Evolutionary conservation across 2,329 filamentous ascomycete genomes (phyloP).

Genomic region (Phyllosticta citrichinensis): DNA sequence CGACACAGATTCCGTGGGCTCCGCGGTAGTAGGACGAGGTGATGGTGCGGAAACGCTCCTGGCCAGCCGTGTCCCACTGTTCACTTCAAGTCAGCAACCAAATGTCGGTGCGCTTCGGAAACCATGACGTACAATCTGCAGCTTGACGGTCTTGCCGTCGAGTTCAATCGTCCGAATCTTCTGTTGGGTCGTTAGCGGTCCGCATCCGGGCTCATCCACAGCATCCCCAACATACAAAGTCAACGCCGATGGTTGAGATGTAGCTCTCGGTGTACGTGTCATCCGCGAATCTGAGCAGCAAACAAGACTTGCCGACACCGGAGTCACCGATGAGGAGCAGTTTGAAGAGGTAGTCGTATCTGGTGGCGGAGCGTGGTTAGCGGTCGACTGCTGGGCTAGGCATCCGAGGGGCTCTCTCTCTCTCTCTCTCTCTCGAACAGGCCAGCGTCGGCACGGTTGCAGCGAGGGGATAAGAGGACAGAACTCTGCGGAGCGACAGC

Average conservation of each 20-base stretch:
- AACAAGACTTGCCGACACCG: slow-evolving; percentile 98
- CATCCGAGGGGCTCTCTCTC: slow-evolving; percentile 1
- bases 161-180: slow-evolving; percentile 99
- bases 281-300: slow-evolving; percentile 95
- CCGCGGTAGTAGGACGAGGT: slow-evolving; percentile 99
- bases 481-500: slow-evolving; percentile 1
- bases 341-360: slow-evolving; percentile 99
- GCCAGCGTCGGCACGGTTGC: slow-evolving; percentile 1
- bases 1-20: slow-evolving; percentile 97
- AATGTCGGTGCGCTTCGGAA: slow-evolving; percentile 8
- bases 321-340: slow-evolving; percentile 99
- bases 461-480: neutral
- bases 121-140: slow-evolving; percentile 77
- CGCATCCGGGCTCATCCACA: slow-evolving; percentile 9
- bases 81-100: slow-evolving; percentile 13
- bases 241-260: slow-evolving; percentile 98
- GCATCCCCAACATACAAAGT: slow-evolving; percentile 63
- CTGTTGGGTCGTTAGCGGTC: slow-evolving; percentile 40
- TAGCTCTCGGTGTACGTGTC: slow-evolving; percentile 99
- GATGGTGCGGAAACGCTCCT: slow-evolving; percentile 99
- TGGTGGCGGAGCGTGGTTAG: slow-evolving; percentile 29
- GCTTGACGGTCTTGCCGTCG: slow-evolving; percentile 98
- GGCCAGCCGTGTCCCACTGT: slow-evolving; percentile 97
- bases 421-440: neutral
- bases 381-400: neutral